A percentile compares a stretch with the other conserved stretches of the same genome.
Evolutionary conservation across 805 yeast species (phyloP).

Genomic region (Candida odintsovae): DNA sequence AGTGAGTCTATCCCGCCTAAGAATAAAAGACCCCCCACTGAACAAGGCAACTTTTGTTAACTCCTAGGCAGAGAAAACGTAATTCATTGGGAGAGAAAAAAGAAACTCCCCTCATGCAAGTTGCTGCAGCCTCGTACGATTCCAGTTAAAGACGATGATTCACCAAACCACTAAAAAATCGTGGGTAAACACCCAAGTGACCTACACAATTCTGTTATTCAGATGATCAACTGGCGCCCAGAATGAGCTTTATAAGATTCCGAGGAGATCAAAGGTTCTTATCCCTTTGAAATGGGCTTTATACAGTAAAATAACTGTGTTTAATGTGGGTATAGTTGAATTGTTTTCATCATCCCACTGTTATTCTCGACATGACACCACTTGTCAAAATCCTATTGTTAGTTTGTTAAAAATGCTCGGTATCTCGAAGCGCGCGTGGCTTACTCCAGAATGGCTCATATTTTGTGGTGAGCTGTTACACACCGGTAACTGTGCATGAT

Average conservation of each 20-base stretch:
- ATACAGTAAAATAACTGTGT: too few species aligned
- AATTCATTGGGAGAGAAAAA: not conserved
- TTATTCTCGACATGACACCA: not conserved
- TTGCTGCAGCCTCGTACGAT: not conserved
- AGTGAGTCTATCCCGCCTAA: too few species aligned
- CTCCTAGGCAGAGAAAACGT: not conserved
- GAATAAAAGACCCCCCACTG: too few species aligned
- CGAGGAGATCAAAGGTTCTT: too few species aligned
- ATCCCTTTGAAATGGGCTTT: too few species aligned
- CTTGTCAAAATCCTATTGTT: not conserved
- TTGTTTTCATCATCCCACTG: not conserved
- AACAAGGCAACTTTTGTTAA: too few species aligned
- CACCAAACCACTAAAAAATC: too few species aligned
- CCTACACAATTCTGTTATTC: too few species aligned
- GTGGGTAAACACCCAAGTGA: not conserved
- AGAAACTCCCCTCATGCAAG: not conserved
- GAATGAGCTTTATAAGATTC: too few species aligned
- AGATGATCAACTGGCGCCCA: too few species aligned
- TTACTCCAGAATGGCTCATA: not conserved
- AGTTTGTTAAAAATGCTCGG: not conserved
- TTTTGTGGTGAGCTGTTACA: not conserved
- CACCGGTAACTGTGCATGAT: not conserved
- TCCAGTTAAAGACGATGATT: too few species aligned
- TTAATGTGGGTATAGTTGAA: too few species aligned
- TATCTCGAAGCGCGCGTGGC: not conserved